phyloP scores from a whole-genome alignment of 768 basidiomycete species.

The Lepiota brunneoincarnata region DNA sequence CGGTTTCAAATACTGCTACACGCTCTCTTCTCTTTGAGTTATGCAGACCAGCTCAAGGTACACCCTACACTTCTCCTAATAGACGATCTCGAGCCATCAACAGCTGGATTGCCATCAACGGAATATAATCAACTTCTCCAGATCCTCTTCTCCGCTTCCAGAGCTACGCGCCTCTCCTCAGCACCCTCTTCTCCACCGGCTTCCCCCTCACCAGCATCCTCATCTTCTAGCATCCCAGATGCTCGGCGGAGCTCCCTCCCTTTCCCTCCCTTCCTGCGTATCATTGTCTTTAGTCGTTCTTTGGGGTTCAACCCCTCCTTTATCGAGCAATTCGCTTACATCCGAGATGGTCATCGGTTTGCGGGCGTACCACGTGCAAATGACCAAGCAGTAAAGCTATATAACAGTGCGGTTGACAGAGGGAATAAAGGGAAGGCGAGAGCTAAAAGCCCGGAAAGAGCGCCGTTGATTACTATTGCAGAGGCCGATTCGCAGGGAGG shows the following conservation, averaged over 20 bases:
- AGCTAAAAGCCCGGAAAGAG: background rate
- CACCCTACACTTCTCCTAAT: background rate
- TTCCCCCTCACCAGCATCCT: background rate
- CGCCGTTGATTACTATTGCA: background rate
- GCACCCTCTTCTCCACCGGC: background rate
- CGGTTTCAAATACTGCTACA: constrained; percentile 1
- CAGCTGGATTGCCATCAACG: background rate
- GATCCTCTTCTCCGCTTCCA: background rate
- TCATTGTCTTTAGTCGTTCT: constrained; percentile 6
- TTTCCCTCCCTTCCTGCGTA: constrained; percentile 7
- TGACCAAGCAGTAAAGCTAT: background rate
- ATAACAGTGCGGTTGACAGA: background rate
- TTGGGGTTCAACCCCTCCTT: background rate
- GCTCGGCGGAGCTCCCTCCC: background rate
- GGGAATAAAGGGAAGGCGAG: background rate
- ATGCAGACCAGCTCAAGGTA: background rate
- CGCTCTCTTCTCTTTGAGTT: background rate
- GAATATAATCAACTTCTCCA: background rate
- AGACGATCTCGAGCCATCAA: constrained; percentile 3
- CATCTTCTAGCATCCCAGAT: background rate
- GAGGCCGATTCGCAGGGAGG: background rate
- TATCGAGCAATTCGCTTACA: constrained; percentile 5
- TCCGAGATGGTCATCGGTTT: constrained; percentile 1
- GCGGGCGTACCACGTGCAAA: background rate
- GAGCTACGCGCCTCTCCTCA: background rate